Conservation (phyloP, 192 early-diverging fungal species). For the Umbelopsis sp. region DNA sequence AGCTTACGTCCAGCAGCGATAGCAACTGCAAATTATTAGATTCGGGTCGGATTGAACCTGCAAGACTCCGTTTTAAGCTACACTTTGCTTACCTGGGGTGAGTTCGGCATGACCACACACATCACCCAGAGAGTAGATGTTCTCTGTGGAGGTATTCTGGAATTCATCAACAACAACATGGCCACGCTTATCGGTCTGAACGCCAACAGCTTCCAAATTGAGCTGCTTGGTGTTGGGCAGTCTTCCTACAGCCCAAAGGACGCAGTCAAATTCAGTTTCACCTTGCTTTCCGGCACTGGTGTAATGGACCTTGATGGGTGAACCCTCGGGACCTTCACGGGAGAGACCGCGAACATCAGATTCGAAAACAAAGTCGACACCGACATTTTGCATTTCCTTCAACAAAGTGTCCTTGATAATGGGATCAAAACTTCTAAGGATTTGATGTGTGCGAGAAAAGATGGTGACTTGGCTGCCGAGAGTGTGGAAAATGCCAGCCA, state of each 20-base stretch:
- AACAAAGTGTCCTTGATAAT: conserved; percentile 81
- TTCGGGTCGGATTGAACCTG: not conserved
- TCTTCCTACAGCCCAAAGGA: conserved; percentile 93
- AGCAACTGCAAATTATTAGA: conserved; percentile 61
- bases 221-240: conserved; percentile 74
- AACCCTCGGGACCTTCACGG: conserved; percentile 41
- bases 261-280: conserved; percentile 73
- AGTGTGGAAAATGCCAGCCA: conserved; percentile 90
- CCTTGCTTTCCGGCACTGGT: conserved; percentile 40
- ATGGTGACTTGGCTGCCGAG: conserved; percentile 87
- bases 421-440: conserved; percentile 86
- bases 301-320: conserved; percentile 60
- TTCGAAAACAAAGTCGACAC: conserved; percentile 80
- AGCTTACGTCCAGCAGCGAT: conserved; percentile 93
- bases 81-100: conserved; percentile 70
- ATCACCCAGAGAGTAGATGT: conserved; percentile 92
- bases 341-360: conserved; percentile 66
- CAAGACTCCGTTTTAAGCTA: not conserved
- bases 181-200: conserved; percentile 68
- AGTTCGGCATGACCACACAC: conserved; percentile 90
- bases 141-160: conserved; percentile 74
- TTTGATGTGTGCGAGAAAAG: conserved; percentile 82
- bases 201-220: conserved; percentile 65
- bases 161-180: conserved; percentile 85
- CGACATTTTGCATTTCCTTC: conserved; percentile 73